These are phyloP conservation scores for Mycosphaerella sp. DNA, from an alignment of 2,329 filamentous ascomycete species.

Conservation along the genomic window DNA sequence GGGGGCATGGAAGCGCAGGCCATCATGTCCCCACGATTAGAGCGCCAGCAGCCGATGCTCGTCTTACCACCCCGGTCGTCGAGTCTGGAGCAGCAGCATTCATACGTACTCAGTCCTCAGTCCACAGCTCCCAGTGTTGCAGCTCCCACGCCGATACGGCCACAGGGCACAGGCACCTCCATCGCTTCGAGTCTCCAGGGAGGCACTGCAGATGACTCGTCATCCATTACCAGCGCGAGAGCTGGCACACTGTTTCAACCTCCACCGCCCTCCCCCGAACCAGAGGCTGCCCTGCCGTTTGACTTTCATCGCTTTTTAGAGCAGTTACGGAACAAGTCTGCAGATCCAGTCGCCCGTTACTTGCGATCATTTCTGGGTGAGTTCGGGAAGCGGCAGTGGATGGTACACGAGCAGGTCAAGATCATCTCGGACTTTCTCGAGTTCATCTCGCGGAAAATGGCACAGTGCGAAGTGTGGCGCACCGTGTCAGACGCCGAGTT, in stretches of 20 bases:
- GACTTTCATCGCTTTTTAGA: constrained; percentile 97
- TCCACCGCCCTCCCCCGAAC: constrained; percentile 50
- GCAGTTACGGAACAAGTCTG: constrained; percentile 89
- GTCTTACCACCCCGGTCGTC: constrained; percentile 76
- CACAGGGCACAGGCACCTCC: constrained; percentile 25
- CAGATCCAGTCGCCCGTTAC: constrained; percentile 95
- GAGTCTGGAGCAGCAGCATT: constrained; percentile 62
- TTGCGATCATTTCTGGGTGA: constrained; percentile 89
- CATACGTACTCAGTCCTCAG: constrained; percentile 24
- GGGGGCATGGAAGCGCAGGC: constrained; percentile 59
- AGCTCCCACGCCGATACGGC: constrained; percentile 16
- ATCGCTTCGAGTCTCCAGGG: constrained; percentile 22
- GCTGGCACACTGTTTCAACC: constrained; percentile 48
- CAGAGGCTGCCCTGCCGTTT: constrained; percentile 78
- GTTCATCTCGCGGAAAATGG: constrained; percentile 99
- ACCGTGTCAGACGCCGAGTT: constrained; percentile 95
- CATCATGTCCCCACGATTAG: constrained; percentile 85
- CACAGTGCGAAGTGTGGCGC: constrained; percentile 90
- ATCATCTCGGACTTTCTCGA: constrained; percentile 94
- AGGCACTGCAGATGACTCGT: constrained; percentile 24
- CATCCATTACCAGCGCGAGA: constrained; percentile 30
- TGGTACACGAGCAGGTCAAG: constrained; percentile 99
- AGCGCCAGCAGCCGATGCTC: constrained; percentile 72
- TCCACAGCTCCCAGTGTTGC: constrained; percentile 21
- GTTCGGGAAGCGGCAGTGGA: constrained; percentile 97